Conservation (phyloP, 495 filamentous ascomycete species). For the Neurospora sp. region DNA sequence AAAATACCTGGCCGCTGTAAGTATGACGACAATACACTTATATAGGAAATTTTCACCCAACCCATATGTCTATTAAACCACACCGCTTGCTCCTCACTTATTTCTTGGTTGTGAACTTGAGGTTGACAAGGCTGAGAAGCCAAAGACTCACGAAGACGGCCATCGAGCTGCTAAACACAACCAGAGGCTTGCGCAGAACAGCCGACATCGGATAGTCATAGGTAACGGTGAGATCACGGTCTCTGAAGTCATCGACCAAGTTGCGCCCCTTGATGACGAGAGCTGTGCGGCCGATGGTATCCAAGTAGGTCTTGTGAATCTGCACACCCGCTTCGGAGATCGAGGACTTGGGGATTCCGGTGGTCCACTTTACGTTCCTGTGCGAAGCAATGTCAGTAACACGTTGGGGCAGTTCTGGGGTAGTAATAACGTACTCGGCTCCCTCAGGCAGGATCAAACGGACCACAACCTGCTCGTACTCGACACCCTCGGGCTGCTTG, state of each 20-base stretch:
- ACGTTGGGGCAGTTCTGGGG: not conserved
- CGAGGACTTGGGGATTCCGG: conserved; percentile 48
- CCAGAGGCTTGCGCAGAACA: conserved; percentile 73
- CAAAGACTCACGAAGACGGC: conserved; percentile 67
- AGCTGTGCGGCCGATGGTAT: conserved; percentile 80
- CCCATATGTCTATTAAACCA: conserved; percentile 8
- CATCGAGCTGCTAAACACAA: conserved; percentile 65
- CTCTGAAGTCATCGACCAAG: conserved; percentile 78
- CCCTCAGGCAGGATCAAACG: conserved; percentile 86
- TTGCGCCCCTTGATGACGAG: conserved; percentile 74
- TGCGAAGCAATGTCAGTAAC: not conserved
- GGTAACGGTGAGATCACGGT: conserved; percentile 72
- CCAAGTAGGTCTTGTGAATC: conserved; percentile 70
- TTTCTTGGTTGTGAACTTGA: conserved; percentile 33
- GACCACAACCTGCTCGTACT: conserved; percentile 72
- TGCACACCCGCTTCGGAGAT: conserved; percentile 45
- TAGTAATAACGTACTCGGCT: conserved; percentile 55
- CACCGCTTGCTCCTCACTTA: conserved; percentile 7
- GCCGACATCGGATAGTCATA: conserved; percentile 76
- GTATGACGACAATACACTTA: not conserved
- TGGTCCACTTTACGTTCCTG: conserved; percentile 60
- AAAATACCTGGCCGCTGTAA: not conserved
- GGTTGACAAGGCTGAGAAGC: conserved; percentile 66
- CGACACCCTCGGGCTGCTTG: conserved; percentile 69
- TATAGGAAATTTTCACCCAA: conserved; percentile 3